Evolutionary conservation across 2,329 filamentous ascomycete species (phyloP).

Genomic region (Coniella vitis): DNA sequence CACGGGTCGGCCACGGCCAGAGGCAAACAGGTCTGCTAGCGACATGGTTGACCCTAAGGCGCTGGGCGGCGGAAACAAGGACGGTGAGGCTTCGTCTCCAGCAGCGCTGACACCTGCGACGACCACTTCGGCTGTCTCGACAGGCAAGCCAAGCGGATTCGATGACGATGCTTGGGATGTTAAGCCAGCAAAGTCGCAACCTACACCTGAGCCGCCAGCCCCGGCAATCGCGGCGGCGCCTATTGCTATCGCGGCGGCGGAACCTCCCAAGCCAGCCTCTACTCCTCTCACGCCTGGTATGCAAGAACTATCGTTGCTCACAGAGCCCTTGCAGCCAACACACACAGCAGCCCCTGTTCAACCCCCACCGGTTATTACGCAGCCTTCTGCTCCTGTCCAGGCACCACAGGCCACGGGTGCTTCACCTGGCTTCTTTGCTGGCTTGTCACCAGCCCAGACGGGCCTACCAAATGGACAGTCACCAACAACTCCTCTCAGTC

Average conservation of each 20-base stretch:
- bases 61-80: constrained; percentile 57
- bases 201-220: constrained; percentile 24
- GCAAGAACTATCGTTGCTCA: constrained; percentile 49
- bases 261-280: constrained; percentile 34
- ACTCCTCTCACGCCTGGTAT: constrained; percentile 56
- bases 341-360: constrained; percentile 31
- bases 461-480: constrained; percentile 31
- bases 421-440: constrained; percentile 52
- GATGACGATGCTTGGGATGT: constrained; percentile 98
- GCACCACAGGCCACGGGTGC: constrained; percentile 44
- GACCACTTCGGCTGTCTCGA: constrained; percentile 17
- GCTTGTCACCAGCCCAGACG: constrained; percentile 40
- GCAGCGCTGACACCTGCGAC: constrained; percentile 18
- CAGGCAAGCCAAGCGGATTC: constrained; percentile 51
- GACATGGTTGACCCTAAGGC: constrained; percentile 84
- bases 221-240: constrained; percentile 32
- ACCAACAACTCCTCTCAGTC: constrained; percentile 34
- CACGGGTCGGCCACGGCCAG: constrained; percentile 82
- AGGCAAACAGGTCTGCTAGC: constrained; percentile 77
- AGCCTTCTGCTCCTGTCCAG: constrained; percentile 30
- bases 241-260: constrained; percentile 24
- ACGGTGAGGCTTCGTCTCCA: constrained; percentile 32
- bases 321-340: constrained; percentile 45
- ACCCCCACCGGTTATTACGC: constrained; percentile 27
- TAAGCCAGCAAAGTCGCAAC: constrained; percentile 63